Evolutionary conservation across 192 early-diverging fungal species (phyloP), one percentile per base, ranked within the genome.

Genomic region (Dissophora globulifera): DNA sequence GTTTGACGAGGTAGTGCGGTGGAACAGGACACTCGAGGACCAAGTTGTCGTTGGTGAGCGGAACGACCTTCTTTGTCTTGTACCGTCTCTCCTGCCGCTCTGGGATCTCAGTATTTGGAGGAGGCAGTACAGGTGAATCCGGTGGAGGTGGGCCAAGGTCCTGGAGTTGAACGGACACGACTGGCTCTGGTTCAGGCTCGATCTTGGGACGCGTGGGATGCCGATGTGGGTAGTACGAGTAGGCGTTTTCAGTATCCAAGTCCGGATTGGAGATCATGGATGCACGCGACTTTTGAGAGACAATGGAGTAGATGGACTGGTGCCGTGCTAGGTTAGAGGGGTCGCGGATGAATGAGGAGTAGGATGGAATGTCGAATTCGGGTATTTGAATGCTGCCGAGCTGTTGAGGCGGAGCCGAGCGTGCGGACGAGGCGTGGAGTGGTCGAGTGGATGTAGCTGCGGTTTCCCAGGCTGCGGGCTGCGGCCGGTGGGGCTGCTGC

Each of bases 1-100:
- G 74, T 40, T 71, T 48, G 62, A 66, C 65, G 50, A 86, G 57
- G 78, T 86, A 66, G 65, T 76, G 79, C 4, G 62, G 76, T 10
- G 91, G 91, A 3, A 91, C 91, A 25, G 86, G 87, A 69, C 86
- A 85, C 54, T 92, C 91, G n/a, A 92, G 60, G 16, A 92, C 87
- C 41, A 92, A 74, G 69, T 92, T 90, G 62, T 89, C 91, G 1
- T 82, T 69, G 13, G 87, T 89, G 63, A 92, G 78, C 68, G 84
- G 69, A 19, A 92, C 88, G 13, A 71, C 70, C 72, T 80, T 81
- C 47, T 78, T 81, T 11, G 84, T 85, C 59, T 85, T 85, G 51
- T 82, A 85, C 17, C 84, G 63, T 50, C 84, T 80, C 29, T 80
- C 71, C 40, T 83, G 82, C 23, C 84, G 76, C 30, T 78, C 52